These are phyloP conservation scores for Pyrenochaeta sp. DNA, from an alignment of 2,329 filamentous ascomycete species.

Conservation along the genomic window DNA sequence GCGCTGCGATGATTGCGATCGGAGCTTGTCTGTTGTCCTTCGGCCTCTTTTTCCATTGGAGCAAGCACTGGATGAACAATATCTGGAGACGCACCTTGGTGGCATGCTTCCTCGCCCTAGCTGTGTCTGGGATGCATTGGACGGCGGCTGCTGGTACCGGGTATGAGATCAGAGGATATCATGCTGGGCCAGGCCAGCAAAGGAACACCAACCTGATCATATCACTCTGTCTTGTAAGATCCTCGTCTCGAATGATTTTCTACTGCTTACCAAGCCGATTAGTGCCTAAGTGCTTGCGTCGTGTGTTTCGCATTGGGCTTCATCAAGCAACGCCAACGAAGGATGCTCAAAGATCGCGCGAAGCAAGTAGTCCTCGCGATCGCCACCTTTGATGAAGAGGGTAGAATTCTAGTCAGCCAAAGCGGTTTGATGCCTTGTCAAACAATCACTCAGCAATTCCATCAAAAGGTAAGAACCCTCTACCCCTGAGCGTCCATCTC, in stretches of 20 bases:
- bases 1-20: slow-evolving; percentile 75
- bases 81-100: slow-evolving; percentile 78
- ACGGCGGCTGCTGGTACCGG: slow-evolving; percentile 74
- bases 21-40: slow-evolving; percentile 74
- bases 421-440: slow-evolving; percentile 74
- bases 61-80: slow-evolving; percentile 76
- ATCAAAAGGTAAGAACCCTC: slow-evolving; percentile 29
- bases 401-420: slow-evolving; percentile 72
- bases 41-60: slow-evolving; percentile 78
- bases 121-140: slow-evolving; percentile 90
- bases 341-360: slow-evolving; percentile 54
- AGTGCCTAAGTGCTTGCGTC: slow-evolving; percentile 52
- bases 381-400: slow-evolving; percentile 72
- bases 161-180: slow-evolving; percentile 65
- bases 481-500: slow-evolving; percentile 59
- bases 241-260: slow-evolving; percentile 66
- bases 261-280: slow-evolving; percentile 63
- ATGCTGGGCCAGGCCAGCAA: slow-evolving; percentile 47
- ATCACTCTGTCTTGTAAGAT: slow-evolving; percentile 72
- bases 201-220: slow-evolving; percentile 74
- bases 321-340: slow-evolving; percentile 48
- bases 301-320: slow-evolving; percentile 46
- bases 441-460: slow-evolving; percentile 74
- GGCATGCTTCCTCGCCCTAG: slow-evolving; percentile 72
- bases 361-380: slow-evolving; percentile 64